Percentiles rank a stretch among this genome's conserved stretches.
Conservation (phyloP, 2,329 filamentous ascomycete species). For the Ascocoryne sarcoides region DNA sequence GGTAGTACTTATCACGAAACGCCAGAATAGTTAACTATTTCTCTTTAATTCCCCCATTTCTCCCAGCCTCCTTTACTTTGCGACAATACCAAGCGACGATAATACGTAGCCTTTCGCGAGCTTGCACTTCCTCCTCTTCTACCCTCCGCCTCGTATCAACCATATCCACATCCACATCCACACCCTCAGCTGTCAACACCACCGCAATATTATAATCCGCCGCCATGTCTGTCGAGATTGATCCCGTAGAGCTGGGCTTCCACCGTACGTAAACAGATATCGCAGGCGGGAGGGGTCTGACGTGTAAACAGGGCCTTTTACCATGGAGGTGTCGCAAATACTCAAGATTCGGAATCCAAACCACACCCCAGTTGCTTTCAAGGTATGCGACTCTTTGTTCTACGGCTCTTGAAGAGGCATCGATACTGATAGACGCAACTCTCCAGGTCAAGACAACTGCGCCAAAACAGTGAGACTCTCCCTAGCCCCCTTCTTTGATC, state of each 20-base stretch:
- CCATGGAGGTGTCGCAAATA: conserved; percentile 54
- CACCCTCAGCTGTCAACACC: too few relatives aligned
- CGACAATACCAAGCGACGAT: too few relatives aligned
- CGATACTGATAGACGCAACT: neutral
- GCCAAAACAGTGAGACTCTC: conserved; percentile 77
- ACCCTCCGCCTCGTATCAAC: too few relatives aligned
- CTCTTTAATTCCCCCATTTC: too few relatives aligned
- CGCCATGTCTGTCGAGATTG: conserved; percentile 90
- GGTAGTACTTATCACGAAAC: too few relatives aligned
- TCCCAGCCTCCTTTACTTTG: too few relatives aligned
- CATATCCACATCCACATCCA: too few relatives aligned
- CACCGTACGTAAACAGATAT: conserved; percentile 60
- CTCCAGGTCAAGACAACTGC: conserved; percentile 94
- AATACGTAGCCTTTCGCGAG: too few relatives aligned
- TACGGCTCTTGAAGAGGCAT: neutral
- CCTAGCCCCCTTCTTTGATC: conserved; percentile 15
- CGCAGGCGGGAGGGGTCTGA: conserved; percentile 12
- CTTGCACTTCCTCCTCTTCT: too few relatives aligned
- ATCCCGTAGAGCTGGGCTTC: conserved; percentile 87
- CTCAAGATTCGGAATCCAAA: conserved; percentile 59
- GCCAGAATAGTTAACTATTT: too few relatives aligned
- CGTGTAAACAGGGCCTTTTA: conserved; percentile 51
- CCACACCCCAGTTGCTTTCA: conserved; percentile 56
- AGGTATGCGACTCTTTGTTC: conserved; percentile 39
- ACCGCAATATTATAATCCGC: too few relatives aligned